Base-by-base conservation (phyloP, 1,284 basidiomycete genomes). In the Puccinia triticina region DNA sequence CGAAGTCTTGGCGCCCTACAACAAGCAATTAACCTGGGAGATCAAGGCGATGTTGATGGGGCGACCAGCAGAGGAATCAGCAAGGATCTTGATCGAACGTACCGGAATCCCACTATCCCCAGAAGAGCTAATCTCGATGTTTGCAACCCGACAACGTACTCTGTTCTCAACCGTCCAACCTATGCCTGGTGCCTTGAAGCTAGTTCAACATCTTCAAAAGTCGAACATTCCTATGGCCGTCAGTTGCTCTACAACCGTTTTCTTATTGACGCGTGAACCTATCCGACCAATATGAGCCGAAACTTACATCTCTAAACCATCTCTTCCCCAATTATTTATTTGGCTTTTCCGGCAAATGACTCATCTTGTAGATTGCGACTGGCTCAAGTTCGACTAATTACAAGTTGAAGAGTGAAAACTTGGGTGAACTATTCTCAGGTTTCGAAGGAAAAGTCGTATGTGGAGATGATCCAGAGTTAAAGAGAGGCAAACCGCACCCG, bases 1-100 rank as follows among this genome's bases (percentile, higher is more conserved):
- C 77, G 85, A 87, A 53, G 83, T 87, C 8, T 83, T 87, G 34
- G 79, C 61, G 32, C 87, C 86, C 0, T 86, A 86, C 66, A 86
- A 86, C 57, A 87, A 86, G 73, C 84, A 87, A 83, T 85, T 87
- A 83, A 86, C 85, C 1, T 87, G 86, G 86, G 86, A 85, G 61
- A 86, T 87, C 85, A 87, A 87, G 83, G 84, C 85, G 37, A 84
- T 84, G 66, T 84, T 87, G 1, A 87, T 87, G 87, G 87, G 87
- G 48, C 85, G 85, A 74, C 87, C 86, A 1, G 86, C 87, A 71
- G 83, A 86, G 8, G 85, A 85, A 67, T 86, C 87, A 2, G 86
- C 85, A 0, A 76, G 84, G 48, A 61, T 69, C 21, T 61, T 82
- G 32, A 71, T 81, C 29, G 57, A 74, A 26, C 67, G 69, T n/a